These are phyloP conservation scores for Cercospora sp. DNA, from an alignment of 2,329 filamentous ascomycete genomes.

Conservation along the genomic window DNA sequence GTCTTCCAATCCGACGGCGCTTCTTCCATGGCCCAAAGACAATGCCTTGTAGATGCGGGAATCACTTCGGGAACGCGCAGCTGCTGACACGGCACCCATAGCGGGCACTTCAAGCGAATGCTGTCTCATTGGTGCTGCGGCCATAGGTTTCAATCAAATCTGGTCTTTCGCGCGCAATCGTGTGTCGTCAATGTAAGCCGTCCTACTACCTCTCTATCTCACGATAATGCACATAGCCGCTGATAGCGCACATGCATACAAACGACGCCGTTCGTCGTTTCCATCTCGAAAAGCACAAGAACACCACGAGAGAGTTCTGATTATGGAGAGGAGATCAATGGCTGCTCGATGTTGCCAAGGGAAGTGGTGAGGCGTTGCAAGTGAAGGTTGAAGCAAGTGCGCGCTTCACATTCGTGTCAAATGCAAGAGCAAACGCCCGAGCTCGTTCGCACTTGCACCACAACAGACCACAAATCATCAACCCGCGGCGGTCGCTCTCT, in stretches of 20 bases:
- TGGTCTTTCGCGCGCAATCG: background rate
- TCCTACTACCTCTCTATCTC: background rate
- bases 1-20: background rate
- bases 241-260: conserved; percentile 9
- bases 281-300: conserved; percentile 4
- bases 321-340: background rate
- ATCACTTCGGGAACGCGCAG: conserved; percentile 22
- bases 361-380: background rate
- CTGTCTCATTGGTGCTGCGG: background rate
- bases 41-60: conserved; percentile 18
- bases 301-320: background rate
- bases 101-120: background rate
- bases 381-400: conserved; percentile 6
- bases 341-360: background rate
- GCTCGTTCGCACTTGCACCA: conserved; percentile 6
- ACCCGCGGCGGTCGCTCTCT: background rate
- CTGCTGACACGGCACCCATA: conserved; percentile 7
- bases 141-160: too few relatives aligned
- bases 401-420: conserved; percentile 2
- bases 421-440: background rate
- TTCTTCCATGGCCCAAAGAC: background rate
- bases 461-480: conserved; percentile 2
- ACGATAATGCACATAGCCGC: conserved; percentile 7
- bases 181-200: background rate
- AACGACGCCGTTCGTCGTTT: conserved; percentile 18